Conservation (phyloP, 1,139 yeast genomes). For the Candida pseudoviswanathii region DNA sequence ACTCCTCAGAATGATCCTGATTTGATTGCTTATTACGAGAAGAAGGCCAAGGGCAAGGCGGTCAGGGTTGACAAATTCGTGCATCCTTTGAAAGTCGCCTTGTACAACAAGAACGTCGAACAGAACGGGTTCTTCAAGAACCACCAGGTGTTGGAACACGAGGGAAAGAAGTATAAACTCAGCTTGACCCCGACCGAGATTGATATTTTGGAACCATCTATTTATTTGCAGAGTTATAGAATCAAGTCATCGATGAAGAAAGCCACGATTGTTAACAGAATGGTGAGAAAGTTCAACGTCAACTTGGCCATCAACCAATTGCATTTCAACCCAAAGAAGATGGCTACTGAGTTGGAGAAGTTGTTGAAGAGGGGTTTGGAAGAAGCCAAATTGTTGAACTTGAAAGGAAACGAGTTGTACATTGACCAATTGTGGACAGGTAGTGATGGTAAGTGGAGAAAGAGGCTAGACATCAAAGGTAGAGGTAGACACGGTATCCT, state of each 20-base stretch:
- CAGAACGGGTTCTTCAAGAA: constrained; percentile 77
- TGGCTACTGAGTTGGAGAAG: constrained; percentile 78
- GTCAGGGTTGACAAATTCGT: constrained; percentile 41
- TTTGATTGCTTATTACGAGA: constrained; percentile 36
- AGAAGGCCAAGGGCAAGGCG: constrained; percentile 32
- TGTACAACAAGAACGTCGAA: constrained; percentile 63
- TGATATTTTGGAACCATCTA: constrained; percentile 80
- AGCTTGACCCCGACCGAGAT: constrained; percentile 65
- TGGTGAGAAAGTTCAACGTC: constrained; percentile 69
- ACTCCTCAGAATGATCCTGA: constrained; percentile 35
- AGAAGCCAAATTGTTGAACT: constrained; percentile 63
- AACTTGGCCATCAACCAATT: constrained; percentile 88
- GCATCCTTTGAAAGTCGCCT: constrained; percentile 71
- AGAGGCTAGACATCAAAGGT: constrained; percentile 82
- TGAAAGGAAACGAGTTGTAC: constrained; percentile 64
- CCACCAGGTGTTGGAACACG: constrained; percentile 52
- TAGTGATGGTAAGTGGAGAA: constrained; percentile 75
- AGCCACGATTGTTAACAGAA: constrained; percentile 78
- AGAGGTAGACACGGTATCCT: constrained; percentile 88
- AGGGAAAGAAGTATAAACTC: constrained; percentile 56
- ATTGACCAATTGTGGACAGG: constrained; percentile 91
- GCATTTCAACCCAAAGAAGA: constrained; percentile 81
- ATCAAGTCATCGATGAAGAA: constrained; percentile 86
- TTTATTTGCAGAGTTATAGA: constrained; percentile 75
- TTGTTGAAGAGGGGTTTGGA: constrained; percentile 71